Base-by-base conservation (phyloP, 805 yeast genomes). In the Tetrapisispora iriomotensis region DNA sequence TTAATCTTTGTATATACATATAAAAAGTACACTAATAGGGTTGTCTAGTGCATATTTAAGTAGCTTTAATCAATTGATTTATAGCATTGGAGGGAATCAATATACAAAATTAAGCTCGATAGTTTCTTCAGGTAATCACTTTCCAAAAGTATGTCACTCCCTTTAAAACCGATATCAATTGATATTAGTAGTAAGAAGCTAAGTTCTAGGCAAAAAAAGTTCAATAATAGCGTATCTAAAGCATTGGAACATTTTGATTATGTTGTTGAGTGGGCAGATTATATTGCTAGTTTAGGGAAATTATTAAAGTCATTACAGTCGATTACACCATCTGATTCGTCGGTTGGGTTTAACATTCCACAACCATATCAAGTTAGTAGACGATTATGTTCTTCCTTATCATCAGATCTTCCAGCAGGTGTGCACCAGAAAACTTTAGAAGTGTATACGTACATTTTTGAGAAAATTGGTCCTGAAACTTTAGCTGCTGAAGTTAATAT, bases 261-360 rank as follows among this genome's bases (percentile, higher is more conserved):
- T 2, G 81, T 87, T 1, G 82, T 78, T 24, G 98, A 92, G 65
- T 92, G 99, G 99, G 97, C 98, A 12, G 98, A 92, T 57, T 87
- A 90, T 58, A 92, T 92, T 41, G 81, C 96, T 18, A 88, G 85
- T 56, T 66, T 94, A 33, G 78, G 90, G 2, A 76, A 82, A 43
- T 70, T 94, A 6, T 77, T 78, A 42, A 84, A 86, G 56, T 79
- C 94, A 0, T 60, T 88, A 29, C 74, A 72, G 42, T 61, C 70
- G 58, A 29, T 64, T 44, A 61, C 70, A 50, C 46, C 56, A 48
- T 46, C 62, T 36, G 41, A 55, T 48, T 54, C 60, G 25, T 4
- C 23, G 9, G 60, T 57, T 10, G 58, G 61, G 32, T 67, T 74
- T 43, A 75, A 76, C 72, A 68, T 90, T 10, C 97, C 96, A 0